Base-by-base conservation (phyloP, 768 basidiomycete species). In the Termitomyces sp. region DNA sequence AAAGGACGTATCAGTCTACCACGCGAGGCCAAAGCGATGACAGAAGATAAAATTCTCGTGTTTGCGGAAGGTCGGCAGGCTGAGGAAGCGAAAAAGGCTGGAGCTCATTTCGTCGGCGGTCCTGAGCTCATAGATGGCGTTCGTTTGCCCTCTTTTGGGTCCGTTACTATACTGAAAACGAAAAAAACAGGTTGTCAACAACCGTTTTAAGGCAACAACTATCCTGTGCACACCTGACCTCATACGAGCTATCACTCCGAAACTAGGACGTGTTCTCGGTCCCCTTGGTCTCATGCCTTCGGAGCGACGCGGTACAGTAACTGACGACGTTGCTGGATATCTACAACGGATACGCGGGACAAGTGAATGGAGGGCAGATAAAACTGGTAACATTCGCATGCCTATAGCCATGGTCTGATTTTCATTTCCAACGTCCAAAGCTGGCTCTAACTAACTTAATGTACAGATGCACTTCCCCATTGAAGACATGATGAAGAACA, bases 261-360 rank as follows among this genome's bases (percentile, higher is more conserved):
- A 82, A 65, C 79, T 98, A 2, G 94, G 69, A 73, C 91, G 73
- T 73, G 88, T 70, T 75, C 90, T 72, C 72, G 85, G 96, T 63
- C 95, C 94, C 41, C 84, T 91, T 52, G 96, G 96, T 55, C 74
- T 98, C 44, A 97, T 99, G 95, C 97, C 97, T 11, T 89, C 91
- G 7, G 91, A 89, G 59, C 86, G 94, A 69, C 81, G 94, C 56
- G 97, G 97, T 5, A 95, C 95, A 1, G 96, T 98, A 19, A 91
- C 92, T 1, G 90, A 94, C 49, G 92, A 98, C 58, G 78, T 98
- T 41, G 86, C 79, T 14, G 85, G 84, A 12, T 95, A 89, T 61
- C 85, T 99, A 55, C 79, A 83, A 63, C 82, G 83, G 48, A 80
- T 96, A 35, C 82, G 84, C 55, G 92, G 91, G 12, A 86, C 87